Percentiles rank a stretch among this genome's conserved stretches.
Conservation (phyloP, 148 eudicot species). For the Cornus florida region DNA sequence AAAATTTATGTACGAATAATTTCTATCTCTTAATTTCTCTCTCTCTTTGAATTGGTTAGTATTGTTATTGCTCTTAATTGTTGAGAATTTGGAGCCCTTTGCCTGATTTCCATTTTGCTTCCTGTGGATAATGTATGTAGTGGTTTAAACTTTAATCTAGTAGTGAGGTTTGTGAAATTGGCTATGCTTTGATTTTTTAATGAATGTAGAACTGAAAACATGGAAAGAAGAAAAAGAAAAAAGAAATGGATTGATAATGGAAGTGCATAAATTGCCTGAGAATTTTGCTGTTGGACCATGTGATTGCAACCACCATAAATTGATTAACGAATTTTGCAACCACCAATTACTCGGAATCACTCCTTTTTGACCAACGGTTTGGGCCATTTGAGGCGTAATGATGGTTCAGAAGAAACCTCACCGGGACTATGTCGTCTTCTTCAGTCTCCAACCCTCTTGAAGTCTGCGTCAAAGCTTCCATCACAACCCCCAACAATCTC, state of each 20-base stretch:
- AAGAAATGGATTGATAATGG: not conserved
- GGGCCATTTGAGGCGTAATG: not conserved
- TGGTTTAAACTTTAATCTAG: not conserved
- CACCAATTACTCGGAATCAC: conserved; percentile 15
- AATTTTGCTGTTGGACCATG: not conserved
- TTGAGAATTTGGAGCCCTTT: not conserved
- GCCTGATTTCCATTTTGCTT: not conserved
- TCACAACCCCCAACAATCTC: conserved; percentile 60
- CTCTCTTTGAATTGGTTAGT: not conserved
- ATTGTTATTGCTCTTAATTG: not conserved
- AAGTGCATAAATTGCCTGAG: not conserved
- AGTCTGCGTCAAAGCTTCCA: conserved; percentile 78
- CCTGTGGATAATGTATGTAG: not conserved
- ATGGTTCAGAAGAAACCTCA: conserved; percentile 15
- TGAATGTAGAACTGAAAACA: not conserved
- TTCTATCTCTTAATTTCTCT: too few relatives aligned
- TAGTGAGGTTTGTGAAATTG: not conserved
- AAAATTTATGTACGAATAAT: too few relatives aligned
- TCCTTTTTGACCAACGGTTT: conserved; percentile 4
- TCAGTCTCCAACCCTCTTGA: conserved; percentile 51
- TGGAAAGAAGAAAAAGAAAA: not conserved
- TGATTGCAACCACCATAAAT: too few relatives aligned
- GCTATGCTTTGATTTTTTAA: not conserved
- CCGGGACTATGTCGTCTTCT: conserved; percentile 34
- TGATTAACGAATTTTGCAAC: not conserved